These are phyloP conservation scores for Ascochyta clinopodiicola DNA, from an alignment of 2,329 filamentous ascomycete species.

Conservation along the genomic window DNA sequence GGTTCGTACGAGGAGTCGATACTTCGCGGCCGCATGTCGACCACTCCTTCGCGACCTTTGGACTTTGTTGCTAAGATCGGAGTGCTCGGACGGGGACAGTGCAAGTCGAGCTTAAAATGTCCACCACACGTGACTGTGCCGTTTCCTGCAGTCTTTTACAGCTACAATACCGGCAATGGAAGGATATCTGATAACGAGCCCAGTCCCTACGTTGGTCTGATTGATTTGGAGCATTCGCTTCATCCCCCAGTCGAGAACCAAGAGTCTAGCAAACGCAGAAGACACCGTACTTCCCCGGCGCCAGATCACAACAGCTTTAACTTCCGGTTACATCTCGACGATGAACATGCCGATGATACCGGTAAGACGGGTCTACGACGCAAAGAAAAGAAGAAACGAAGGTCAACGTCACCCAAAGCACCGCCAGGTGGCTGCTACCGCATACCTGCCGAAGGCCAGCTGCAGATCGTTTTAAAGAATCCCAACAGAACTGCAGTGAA, in stretches of 20 bases:
- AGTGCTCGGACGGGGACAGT: slow-evolving; percentile 86
- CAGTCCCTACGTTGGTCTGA: slow-evolving; percentile 92
- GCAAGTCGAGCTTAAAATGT: slow-evolving; percentile 83
- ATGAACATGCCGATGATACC: slow-evolving; percentile 18
- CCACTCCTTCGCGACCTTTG: slow-evolving; percentile 87
- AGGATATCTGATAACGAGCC: slow-evolving; percentile 80
- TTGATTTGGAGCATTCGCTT: slow-evolving; percentile 86
- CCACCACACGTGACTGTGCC: slow-evolving; percentile 88
- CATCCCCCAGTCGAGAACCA: slow-evolving; percentile 55
- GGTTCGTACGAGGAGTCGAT: slow-evolving; percentile 98
- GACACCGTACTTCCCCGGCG: slow-evolving; percentile 38
- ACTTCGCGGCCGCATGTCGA: slow-evolving; percentile 93
- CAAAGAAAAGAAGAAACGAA: slow-evolving; percentile 65
- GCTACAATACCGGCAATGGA: slow-evolving; percentile 75
- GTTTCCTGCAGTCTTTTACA: slow-evolving; percentile 96
- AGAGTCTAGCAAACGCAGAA: slow-evolving; percentile 51
- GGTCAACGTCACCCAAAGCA: slow-evolving; percentile 63
- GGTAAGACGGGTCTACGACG: slow-evolving; percentile 49
- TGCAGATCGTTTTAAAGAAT: slow-evolving; percentile 98
- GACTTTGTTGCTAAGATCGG: slow-evolving; percentile 96
- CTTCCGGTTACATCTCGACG: slow-evolving; percentile 26
- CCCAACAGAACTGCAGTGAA: slow-evolving; percentile 98
- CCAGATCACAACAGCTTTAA: slow-evolving; percentile 37
- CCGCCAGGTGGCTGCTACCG: slow-evolving; percentile 90
- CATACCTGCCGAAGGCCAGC: slow-evolving; percentile 89